Base-by-base conservation (phyloP, 2,329 filamentous ascomycete species). In the Diaporthe ilicicola region DNA sequence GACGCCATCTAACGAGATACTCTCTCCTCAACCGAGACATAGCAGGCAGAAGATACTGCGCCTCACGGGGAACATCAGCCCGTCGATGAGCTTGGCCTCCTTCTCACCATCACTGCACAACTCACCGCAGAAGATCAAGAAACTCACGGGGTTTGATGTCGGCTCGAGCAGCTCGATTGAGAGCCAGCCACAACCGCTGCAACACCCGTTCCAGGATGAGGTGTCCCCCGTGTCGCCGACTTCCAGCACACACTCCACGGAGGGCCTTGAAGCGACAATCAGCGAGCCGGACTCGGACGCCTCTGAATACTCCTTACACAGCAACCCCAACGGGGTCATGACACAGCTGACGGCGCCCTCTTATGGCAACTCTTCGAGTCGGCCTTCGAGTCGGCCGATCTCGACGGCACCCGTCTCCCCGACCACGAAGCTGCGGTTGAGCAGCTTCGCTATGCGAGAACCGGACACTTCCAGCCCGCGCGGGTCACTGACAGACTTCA, bases 101-200 rank as follows among this genome's bases (percentile, higher is more conserved):
- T 37, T 68, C 51, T 54, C 34, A 65, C 67, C 78, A 4, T 76
- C 77, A 0, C 70, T 77, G 13, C 78, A 80, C 59, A 75, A 74
- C 51, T 81, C 83, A 0, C 78, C 79, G 0, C 76, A 77, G 53
- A 86, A 85, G 76, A 77, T 84, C 51, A 78, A 79, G 42, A 82
- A 84, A 73, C 78, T 86, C 17, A 85, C 78, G 6, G 84, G 83
- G 1, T 76, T 81, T 34, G 81, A 83, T 50, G 54, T 84, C n/a
- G 77, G 66, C 22, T 67, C 69, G 10, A 73, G 71, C 44, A 71
- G 67, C 32, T 44, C 69, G 24, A 71, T 70, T 32, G 24, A 62
- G 67, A 55, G n/a, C 66, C 48, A 66, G 39, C 50, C n/a, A n/a
- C 46, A 32, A 51, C 17, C 59, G 39, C 55, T 37, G 24, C 55